These are phyloP conservation scores for Tylopilus orsonianus DNA, from an alignment of 1,284 basidiomycete species.

Conservation along the genomic window DNA sequence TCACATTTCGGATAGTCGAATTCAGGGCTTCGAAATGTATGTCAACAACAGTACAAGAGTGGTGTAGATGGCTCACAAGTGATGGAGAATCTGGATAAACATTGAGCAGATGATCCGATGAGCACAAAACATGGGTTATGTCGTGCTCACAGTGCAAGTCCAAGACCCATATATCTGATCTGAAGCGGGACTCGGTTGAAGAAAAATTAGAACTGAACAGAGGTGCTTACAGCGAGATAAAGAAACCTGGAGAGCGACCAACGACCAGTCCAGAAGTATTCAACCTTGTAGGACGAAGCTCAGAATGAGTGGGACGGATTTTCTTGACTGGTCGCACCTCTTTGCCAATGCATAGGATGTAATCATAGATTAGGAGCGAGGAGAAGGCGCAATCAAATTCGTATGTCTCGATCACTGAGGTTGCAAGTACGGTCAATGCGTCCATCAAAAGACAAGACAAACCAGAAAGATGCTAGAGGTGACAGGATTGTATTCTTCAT, in stretches of 20 bases:
- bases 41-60: background rate
- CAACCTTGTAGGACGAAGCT: slow-evolving; percentile 6
- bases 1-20: background rate
- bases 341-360: slow-evolving; percentile 8
- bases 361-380: slow-evolving; percentile 10
- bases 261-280: slow-evolving; percentile 10
- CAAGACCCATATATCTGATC: slow-evolving; percentile 12
- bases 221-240: slow-evolving; percentile 7
- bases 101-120: background rate
- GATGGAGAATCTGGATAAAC: slow-evolving; percentile 1
- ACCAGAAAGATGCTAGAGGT: no score
- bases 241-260: slow-evolving; percentile 13
- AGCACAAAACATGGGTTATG: background rate
- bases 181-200: background rate
- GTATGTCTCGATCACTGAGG: background rate
- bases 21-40: background rate
- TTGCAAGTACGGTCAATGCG: background rate
- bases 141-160: slow-evolving; percentile 5
- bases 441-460: background rate
- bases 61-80: slow-evolving; percentile 1
- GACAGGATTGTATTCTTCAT: no score
- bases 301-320: background rate
- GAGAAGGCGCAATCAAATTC: background rate
- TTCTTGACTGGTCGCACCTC: slow-evolving; percentile 3
- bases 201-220: background rate